Conservation (phyloP, 192 early-diverging fungal species). For the Dissophora ornata region DNA sequence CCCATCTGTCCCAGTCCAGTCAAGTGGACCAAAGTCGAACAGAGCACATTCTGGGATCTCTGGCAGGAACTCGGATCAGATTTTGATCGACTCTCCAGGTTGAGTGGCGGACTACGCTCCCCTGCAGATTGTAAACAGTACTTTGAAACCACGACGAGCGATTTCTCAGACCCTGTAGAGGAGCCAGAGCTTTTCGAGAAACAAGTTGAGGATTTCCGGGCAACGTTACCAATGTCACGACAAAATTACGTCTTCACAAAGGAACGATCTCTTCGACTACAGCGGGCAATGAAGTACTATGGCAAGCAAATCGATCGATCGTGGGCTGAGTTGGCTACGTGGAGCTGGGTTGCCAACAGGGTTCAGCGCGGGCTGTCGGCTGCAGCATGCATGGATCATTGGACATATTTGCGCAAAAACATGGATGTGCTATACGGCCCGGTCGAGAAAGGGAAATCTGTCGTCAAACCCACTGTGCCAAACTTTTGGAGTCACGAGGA, state of each 20-base stretch:
- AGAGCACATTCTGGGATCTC: conserved; percentile 20
- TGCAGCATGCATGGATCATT: conserved; percentile 23
- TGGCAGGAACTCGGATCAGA: conserved; percentile 34
- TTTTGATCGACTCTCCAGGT: conserved; percentile 23
- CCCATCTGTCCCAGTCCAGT: conserved; percentile 1
- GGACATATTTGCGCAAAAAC: conserved; percentile 24
- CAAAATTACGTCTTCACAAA: conserved; percentile 32
- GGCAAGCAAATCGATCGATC: not conserved
- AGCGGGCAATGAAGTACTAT: conserved; percentile 9
- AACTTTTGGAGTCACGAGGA: conserved; percentile 39
- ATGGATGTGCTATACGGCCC: conserved; percentile 27
- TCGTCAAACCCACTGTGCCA: not conserved
- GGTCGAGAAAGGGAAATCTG: not conserved
- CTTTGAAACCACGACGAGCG: conserved; percentile 17
- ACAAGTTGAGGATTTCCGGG: not conserved
- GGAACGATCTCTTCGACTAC: conserved; percentile 21
- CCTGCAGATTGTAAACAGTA: conserved; percentile 21
- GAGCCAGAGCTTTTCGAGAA: not conserved
- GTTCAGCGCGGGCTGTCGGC: conserved; percentile 19
- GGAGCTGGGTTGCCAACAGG: conserved; percentile 23
- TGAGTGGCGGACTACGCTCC: conserved; percentile 3
- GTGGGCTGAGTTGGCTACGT: not conserved
- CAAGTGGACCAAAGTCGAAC: conserved; percentile 18
- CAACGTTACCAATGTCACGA: conserved; percentile 3
- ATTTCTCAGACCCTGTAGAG: conserved; percentile 10